Base-by-base conservation (phyloP, 345 rosid species). In the Melastoma malabathricum region DNA sequence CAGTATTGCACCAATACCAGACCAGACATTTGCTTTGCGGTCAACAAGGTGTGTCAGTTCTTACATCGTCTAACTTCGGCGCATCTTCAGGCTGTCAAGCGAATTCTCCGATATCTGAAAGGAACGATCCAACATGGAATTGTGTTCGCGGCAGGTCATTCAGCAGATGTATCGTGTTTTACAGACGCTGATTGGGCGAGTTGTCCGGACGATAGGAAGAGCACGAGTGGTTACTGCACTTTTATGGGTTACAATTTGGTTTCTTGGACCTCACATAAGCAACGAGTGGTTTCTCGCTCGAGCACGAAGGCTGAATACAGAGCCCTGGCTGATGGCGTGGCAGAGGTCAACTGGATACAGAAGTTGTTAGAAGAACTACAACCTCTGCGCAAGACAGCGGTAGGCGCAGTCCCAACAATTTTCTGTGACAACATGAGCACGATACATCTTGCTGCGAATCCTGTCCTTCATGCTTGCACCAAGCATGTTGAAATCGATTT, bases 1-100 rank as follows among this genome's bases (percentile, higher is more conserved):
- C 58, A 54, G 15, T 54, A 54, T 13, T 15, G 22, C 5, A 54
- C 58, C 12, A 15, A 41, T 3, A 54, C 58, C 9, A 13, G 58
- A 15, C 48, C 12, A 2, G 13, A 41, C 17, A 10, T 54, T 7
- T 18, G 47, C 14, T 48, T 48, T 48, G 51, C 23, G 2, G 51
- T 22, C 8, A 22, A 48, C 23, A 48, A 48, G 9, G 29, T 14
- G 6, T 45, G 48, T 10, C 48, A n/a, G 15, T 45, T 45, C n/a
- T 6, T 45, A 18, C 48, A 45, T 8, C 23, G 6, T 6, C 51
- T 29, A 18, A 18, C 51, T 4, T 0, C 8, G 4, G 10, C 12
- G 18, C 51, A 48, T 48, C 23, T 6, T 15, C 51, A 13, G 23
- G 23, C 23, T 15, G 13, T 48, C 20, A 48, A 48, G 18, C 13